A percentile compares a stretch with the other conserved stretches of the same genome.
Evolutionary conservation across 805 yeast species (phyloP).

Genomic region (Priceomyces medius): DNA sequence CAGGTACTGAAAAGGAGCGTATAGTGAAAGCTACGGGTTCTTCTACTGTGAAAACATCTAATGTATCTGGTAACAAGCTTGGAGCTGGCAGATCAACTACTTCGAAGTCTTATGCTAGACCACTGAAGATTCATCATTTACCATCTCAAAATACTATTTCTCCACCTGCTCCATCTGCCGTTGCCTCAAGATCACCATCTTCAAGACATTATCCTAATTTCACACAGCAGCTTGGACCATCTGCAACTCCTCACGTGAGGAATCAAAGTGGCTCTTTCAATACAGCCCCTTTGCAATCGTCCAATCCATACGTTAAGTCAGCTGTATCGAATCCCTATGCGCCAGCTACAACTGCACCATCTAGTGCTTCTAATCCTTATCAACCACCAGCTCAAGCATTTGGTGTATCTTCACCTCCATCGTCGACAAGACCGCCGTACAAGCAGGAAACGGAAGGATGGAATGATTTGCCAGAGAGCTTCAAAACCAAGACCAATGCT

Average conservation of each 20-base stretch:
- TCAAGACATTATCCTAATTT: constrained; percentile 16
- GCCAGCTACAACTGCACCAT: constrained; percentile 18
- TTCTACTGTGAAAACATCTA: constrained; percentile 2
- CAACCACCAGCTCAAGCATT: constrained; percentile 16
- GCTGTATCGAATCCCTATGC: constrained; percentile 20
- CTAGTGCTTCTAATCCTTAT: constrained; percentile 15
- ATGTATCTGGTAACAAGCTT: background rate
- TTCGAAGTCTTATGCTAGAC: background rate
- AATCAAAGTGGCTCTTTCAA: background rate
- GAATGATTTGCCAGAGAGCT: constrained; percentile 65
- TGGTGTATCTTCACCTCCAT: constrained; percentile 11
- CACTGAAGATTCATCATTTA: background rate
- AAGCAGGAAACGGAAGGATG: constrained; percentile 63
- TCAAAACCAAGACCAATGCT: constrained; percentile 39
- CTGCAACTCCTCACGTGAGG: background rate
- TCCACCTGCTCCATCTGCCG: constrained; percentile 13
- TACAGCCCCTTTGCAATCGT: background rate
- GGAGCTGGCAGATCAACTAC: background rate
- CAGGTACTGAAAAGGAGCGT: constrained; percentile 71
- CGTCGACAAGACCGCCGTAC: constrained; percentile 24
- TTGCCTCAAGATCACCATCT: constrained; percentile 16
- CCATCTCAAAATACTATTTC: background rate
- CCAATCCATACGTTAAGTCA: constrained; percentile 16
- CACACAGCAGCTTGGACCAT: constrained; percentile 14
- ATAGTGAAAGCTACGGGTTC: constrained; percentile 61